Evolutionary conservation across 2,329 filamentous ascomycete genomes (phyloP).

Genomic region (Xylariaceae sp.): DNA sequence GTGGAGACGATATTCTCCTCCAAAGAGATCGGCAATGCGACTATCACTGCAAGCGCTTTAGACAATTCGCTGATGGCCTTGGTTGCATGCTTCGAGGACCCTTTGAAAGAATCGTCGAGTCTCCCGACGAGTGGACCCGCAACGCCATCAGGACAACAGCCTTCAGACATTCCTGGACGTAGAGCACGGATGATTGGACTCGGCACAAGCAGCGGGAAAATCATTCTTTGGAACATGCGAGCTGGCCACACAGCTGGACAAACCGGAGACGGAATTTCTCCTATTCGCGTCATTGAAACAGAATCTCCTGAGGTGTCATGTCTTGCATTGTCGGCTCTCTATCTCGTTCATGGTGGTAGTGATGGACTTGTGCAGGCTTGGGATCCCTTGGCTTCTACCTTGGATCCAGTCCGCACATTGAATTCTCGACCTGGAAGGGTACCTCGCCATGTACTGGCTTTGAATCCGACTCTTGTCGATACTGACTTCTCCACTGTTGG

Average conservation of each 20-base stretch:
- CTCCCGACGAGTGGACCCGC: slow-evolving; percentile 47
- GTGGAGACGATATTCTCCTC: slow-evolving; percentile 59
- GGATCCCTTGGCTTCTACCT: slow-evolving; percentile 85
- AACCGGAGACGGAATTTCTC: slow-evolving; percentile 58
- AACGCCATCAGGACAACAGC: slow-evolving; percentile 40
- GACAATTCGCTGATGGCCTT: slow-evolving; percentile 74
- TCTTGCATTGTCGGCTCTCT: slow-evolving; percentile 78
- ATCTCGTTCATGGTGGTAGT: slow-evolving; percentile 88
- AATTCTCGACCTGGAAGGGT: slow-evolving; percentile 80
- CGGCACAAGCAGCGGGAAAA: slow-evolving; percentile 74
- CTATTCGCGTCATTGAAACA: slow-evolving; percentile 81
- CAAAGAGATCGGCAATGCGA: slow-evolving; percentile 54
- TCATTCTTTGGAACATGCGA: slow-evolving; percentile 84
- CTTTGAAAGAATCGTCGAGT: slow-evolving; percentile 57
- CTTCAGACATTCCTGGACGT: slow-evolving; percentile 74
- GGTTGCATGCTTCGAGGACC: slow-evolving; percentile 74
- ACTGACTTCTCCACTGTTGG: slow-evolving; percentile 79
- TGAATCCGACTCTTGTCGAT: slow-evolving; percentile 58
- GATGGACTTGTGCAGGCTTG: slow-evolving; percentile 95
- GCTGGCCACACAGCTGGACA: slow-evolving; percentile 59
- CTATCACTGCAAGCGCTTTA: slow-evolving; percentile 68
- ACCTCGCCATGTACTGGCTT: slow-evolving; percentile 64
- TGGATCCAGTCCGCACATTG: slow-evolving; percentile 77
- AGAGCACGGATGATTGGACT: slow-evolving; percentile 77
- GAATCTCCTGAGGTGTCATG: slow-evolving; percentile 86